Conservation (phyloP, 1,284 basidiomycete species). For the Cryptococcus sp. region DNA sequence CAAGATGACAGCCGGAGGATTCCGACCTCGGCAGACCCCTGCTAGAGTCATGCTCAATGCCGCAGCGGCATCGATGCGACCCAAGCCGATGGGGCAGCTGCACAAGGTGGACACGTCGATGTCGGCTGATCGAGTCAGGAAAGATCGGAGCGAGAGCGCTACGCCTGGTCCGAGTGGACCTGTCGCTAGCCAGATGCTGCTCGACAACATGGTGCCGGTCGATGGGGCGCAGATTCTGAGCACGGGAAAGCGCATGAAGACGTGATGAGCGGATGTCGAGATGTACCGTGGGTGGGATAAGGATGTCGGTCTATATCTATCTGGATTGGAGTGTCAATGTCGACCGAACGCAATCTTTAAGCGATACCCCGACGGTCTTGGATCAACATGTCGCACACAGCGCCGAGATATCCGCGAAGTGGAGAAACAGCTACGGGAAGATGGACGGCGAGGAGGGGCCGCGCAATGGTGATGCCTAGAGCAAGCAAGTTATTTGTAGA, state of each 20-base stretch:
- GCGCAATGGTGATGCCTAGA: too few relatives aligned
- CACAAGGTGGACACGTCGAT: neutral
- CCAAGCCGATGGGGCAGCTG: neutral
- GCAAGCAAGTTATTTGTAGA: too few relatives aligned
- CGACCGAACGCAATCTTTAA: neutral
- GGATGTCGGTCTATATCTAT: neutral
- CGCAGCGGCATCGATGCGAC: slow-evolving; percentile 1
- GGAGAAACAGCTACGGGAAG: too few relatives aligned
- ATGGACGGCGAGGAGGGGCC: too few relatives aligned
- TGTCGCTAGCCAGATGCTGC: neutral
- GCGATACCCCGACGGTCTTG: too few relatives aligned
- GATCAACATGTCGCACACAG: too few relatives aligned
- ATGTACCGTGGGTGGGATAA: neutral
- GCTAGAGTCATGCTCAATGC: slow-evolving; percentile 35
- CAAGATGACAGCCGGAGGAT: slow-evolving; percentile 33
- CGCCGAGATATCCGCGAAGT: too few relatives aligned
- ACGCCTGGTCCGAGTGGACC: slow-evolving; percentile 1
- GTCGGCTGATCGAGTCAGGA: slow-evolving; percentile 2
- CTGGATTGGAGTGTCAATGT: neutral
- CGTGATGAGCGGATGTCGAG: neutral
- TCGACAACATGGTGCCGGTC: too few relatives aligned
- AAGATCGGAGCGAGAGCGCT: slow-evolving; percentile 4
- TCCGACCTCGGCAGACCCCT: slow-evolving; percentile 36
- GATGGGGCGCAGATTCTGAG: neutral
- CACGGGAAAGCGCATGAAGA: slow-evolving; percentile 1